Percentiles rank a stretch among this genome's conserved stretches.
phyloP scores from a whole-genome alignment of 2,329 filamentous ascomycete genomes.

The Bipolaris victoriae region DNA sequence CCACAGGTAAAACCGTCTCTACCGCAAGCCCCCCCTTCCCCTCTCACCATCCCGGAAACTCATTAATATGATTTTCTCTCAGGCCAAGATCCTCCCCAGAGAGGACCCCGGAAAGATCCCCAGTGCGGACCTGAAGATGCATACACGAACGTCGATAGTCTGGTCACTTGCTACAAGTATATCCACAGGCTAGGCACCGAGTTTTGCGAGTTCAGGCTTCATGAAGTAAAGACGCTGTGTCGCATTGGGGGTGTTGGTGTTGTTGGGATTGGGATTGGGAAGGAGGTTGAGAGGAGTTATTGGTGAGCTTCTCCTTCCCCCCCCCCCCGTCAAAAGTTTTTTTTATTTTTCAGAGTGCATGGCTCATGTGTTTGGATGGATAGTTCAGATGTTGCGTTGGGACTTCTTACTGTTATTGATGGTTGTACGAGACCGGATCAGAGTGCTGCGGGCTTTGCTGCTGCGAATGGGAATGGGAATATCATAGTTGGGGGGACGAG shows the following conservation, averaged over 20 bases:
- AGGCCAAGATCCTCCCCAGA: too few species aligned
- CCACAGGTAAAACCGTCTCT: not conserved
- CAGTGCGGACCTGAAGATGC: constrained; percentile 16
- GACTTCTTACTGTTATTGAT: constrained; percentile 15
- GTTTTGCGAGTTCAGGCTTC: constrained; percentile 9
- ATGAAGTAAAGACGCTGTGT: constrained; percentile 2
- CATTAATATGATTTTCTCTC: not conserved
- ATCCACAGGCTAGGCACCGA: constrained; percentile 12
- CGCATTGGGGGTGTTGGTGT: not conserved
- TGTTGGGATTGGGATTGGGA: not conserved
- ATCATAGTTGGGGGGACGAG: constrained; percentile 15
- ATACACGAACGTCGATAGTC: constrained; percentile 17
- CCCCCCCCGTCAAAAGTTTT: too few species aligned
- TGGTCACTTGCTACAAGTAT: constrained; percentile 22
- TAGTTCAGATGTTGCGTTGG: constrained; percentile 13
- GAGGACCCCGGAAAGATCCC: not conserved
- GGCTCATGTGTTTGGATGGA: not conserved
- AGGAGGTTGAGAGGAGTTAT: not conserved
- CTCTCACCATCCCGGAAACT: too few species aligned
- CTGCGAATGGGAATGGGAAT: constrained; percentile 11
- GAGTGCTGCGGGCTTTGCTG: constrained; percentile 10
- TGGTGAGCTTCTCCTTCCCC: not conserved
- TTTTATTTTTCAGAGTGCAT: not conserved
- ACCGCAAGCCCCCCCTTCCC: too few species aligned
- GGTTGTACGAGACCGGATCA: constrained; percentile 9